A percentile compares a stretch with the other conserved stretches of the same genome.
Conservation (phyloP, 768 basidiomycete genomes). For the Calocybe cyanea region DNA sequence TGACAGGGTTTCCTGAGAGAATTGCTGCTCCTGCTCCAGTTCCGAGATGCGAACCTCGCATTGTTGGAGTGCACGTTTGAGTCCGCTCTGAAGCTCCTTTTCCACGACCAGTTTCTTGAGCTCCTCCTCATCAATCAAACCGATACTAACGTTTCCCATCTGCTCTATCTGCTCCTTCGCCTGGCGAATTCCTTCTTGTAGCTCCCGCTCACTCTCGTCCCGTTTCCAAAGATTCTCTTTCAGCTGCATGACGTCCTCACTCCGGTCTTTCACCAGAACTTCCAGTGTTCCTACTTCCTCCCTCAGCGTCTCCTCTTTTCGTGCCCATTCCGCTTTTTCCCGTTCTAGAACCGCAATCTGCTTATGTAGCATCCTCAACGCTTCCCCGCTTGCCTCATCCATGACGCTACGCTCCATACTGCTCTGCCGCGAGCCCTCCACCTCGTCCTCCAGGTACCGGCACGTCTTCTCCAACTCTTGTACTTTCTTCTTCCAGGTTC, state of each 20-base stretch:
- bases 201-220: slow-evolving; percentile 51
- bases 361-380: slow-evolving; percentile 72
- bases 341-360: slow-evolving; percentile 75
- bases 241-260: slow-evolving; percentile 40
- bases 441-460: slow-evolving; percentile 75
- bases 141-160: slow-evolving; percentile 46
- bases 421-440: slow-evolving; percentile 79
- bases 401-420: slow-evolving; percentile 81
- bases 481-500: slow-evolving; percentile 74
- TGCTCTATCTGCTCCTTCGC: slow-evolving; percentile 60
- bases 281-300: slow-evolving; percentile 49
- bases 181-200: slow-evolving; percentile 49
- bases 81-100: slow-evolving; percentile 35
- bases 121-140: slow-evolving; percentile 40
- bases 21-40: slow-evolving; percentile 54
- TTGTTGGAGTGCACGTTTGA: slow-evolving; percentile 47
- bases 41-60: slow-evolving; percentile 47
- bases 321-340: slow-evolving; percentile 50
- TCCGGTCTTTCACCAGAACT: slow-evolving; percentile 40
- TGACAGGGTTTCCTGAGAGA: slow-evolving; percentile 47
- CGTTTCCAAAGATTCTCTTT: slow-evolving; percentile 40
- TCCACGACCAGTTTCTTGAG: slow-evolving; percentile 36
- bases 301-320: slow-evolving; percentile 37
- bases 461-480: slow-evolving; percentile 67
- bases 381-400: slow-evolving; percentile 77